A percentile compares a stretch with the other conserved stretches of the same genome.
phyloP scores from a whole-genome alignment of 2,329 filamentous ascomycete species.

The Onygenales sp. region DNA sequence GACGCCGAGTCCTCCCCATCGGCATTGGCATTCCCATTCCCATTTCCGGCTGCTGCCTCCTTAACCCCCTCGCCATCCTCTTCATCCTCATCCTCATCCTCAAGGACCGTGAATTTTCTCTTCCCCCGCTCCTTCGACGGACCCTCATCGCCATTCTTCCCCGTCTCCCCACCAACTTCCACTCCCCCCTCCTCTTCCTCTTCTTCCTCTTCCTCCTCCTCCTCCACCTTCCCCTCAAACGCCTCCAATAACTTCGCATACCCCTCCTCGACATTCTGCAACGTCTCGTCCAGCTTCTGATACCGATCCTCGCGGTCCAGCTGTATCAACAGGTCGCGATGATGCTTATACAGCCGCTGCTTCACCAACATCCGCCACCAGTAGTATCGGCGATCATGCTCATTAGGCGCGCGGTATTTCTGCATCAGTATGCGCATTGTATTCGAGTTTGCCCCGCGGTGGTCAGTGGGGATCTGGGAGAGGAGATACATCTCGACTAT shows the following conservation, averaged over 20 bases:
- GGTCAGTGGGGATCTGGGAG: conserved; percentile 41
- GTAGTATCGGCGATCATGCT: conserved; percentile 51
- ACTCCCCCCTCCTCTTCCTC: conserved; percentile 17
- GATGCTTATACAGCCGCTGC: conserved; percentile 52
- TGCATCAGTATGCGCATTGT: conserved; percentile 41
- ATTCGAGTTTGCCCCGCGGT: conserved; percentile 43
- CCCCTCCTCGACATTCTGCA: conserved; percentile 48
- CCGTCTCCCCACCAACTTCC: conserved; percentile 15
- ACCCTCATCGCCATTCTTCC: conserved; percentile 17
- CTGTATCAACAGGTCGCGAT: conserved; percentile 50
- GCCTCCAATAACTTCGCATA: conserved; percentile 46
- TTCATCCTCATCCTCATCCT: conserved; percentile 18
- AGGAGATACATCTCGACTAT: conserved; percentile 55
- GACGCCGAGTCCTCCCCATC: background rate
- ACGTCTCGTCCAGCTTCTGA: conserved; percentile 50
- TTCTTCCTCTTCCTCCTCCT: conserved; percentile 11
- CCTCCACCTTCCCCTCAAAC: conserved; percentile 20
- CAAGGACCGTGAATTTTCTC: conserved; percentile 22
- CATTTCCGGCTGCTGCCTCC: background rate
- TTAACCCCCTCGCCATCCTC: background rate
- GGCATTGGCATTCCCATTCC: background rate
- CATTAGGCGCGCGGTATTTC: conserved; percentile 38
- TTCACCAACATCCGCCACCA: conserved; percentile 58
- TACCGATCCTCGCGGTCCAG: conserved; percentile 47
- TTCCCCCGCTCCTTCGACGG: conserved; percentile 17